Base-by-base conservation (phyloP, 768 basidiomycete species). In the Russula olivacea region DNA sequence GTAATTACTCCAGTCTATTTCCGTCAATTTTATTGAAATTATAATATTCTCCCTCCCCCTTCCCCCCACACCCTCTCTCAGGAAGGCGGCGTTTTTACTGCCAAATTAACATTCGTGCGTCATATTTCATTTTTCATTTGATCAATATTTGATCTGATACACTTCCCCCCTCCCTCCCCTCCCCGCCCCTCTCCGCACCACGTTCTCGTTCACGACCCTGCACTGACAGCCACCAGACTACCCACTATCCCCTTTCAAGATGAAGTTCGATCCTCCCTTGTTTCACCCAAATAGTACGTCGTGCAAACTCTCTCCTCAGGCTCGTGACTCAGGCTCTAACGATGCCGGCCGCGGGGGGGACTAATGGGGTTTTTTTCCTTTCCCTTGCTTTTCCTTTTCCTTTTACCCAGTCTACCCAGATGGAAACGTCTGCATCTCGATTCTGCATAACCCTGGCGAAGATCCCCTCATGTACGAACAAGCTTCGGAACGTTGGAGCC, bases 201-300 rank as follows among this genome's bases (percentile, higher is more conserved):
- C 25, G 6, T 30, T 48, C 34, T 52, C 40, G 62, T 59, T 55
- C 32, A 21, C 23, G 19, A 11, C 34, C 53, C 55, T 30, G 52
- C 61, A 40, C 15, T 40, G 15, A 0, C 38, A 93, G 93, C 94
- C 94, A 0, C 72, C 81, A 43, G 97, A 99, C 72, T 99, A 99
- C 76, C 97, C 97, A 36, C 78, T 99, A 70, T 96, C 92, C 57
- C 97, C 97, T 21, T 98, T 98, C 86, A 98, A 94, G 78, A 98
- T 99, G 97, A 93, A 84, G 71, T 99, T 99, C 70, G 94, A 98
- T 50, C 97, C 97, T 3, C 95, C 96, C 2, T 74, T 99, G 59
- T 91, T 98, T 75, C 97, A 99, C 75, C 97, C 97, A 19, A 99
- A 99, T 74, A 89, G 97, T 96, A 68, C 74, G 89, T 76, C 45